Base-by-base conservation (phyloP, 495 filamentous ascomycete genomes). In the Articulospora tetracladia region DNA sequence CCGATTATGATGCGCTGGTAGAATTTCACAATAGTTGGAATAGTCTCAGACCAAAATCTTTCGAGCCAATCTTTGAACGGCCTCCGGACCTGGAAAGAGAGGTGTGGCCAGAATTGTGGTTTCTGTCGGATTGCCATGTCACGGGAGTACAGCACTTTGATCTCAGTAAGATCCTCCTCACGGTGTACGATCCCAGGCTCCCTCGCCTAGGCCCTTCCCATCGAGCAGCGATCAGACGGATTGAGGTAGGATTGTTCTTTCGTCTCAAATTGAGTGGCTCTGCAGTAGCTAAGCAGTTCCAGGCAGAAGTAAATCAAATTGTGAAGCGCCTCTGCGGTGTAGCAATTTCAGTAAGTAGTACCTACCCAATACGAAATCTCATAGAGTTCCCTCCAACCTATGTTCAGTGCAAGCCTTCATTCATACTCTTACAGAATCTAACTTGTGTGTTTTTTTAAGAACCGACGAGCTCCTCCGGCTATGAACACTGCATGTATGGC, bases 91-190 rank as follows among this genome's bases (percentile, higher is more conserved):
- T 39, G 12, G 65, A 63, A 2, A 13, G 30, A 32, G 56, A 73
- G 47, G 55, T 73, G 15, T 77, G 74, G 41, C 76, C 76, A 0
- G 70, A 74, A 26, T 36, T 74, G 10, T 74, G 75, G 72, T 71
- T 74, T 39, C 47, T 79, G 13, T 66, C 66, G 23, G 69, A 73
- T 51, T 72, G 68, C 44, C 70, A 76, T 44, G 70, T 73, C 7
- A 68, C 70, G 1, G 76, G 69, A 0, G 55, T 72, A 19, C 73
- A 74, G 28, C 71, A 74, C 52, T 60, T 72, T 10, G 71, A 74
- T 28, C 68, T 78, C 13, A 68, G 73, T 1, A 66, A 68, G 6
- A 73, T 79, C 27, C 60, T 79, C 27, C 69, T 79, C n/a, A 59
- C 66, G 0, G 72, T 74, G 15, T 73, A 76, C 59, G 72, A 78